A percentile compares a stretch with the other conserved stretches of the same genome.
Conservation (phyloP, 2,329 filamentous ascomycete species). For the Ophiostoma perfectum region DNA sequence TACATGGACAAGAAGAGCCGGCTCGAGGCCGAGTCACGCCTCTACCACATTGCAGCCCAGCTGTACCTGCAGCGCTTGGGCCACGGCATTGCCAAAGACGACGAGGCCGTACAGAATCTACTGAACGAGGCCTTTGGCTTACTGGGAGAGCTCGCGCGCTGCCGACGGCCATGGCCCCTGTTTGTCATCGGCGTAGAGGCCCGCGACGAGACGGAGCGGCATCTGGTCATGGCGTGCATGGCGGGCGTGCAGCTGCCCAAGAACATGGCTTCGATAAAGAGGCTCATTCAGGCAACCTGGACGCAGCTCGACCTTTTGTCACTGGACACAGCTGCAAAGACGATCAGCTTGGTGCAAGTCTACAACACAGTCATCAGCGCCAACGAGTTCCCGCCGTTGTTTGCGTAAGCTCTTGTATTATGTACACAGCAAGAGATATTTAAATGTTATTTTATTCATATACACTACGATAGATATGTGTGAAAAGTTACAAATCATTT, state of each 20-base stretch:
- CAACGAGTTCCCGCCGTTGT: constrained; percentile 22
- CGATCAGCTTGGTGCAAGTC: constrained; percentile 15
- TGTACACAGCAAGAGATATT: no score
- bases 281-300: constrained; percentile 4
- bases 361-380: constrained; percentile 25
- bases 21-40: background rate
- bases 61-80: background rate
- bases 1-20: background rate
- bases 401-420: background rate
- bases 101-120: background rate
- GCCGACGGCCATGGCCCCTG: constrained; percentile 23
- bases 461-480: no score
- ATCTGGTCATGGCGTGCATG: constrained; percentile 14
- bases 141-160: background rate
- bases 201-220: constrained; percentile 22
- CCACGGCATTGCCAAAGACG: background rate
- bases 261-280: background rate
- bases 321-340: background rate
- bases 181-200: constrained; percentile 26
- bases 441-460: background rate
- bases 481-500: no score
- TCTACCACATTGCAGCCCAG: background rate
- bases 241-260: constrained; percentile 7
- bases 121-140: background rate
- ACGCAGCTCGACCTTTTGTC: constrained; percentile 21